Evolutionary conservation across 139 green algal genomes (phyloP), one percentile per base, ranked within the genome.

Genomic region (Chlorella sp.): DNA sequence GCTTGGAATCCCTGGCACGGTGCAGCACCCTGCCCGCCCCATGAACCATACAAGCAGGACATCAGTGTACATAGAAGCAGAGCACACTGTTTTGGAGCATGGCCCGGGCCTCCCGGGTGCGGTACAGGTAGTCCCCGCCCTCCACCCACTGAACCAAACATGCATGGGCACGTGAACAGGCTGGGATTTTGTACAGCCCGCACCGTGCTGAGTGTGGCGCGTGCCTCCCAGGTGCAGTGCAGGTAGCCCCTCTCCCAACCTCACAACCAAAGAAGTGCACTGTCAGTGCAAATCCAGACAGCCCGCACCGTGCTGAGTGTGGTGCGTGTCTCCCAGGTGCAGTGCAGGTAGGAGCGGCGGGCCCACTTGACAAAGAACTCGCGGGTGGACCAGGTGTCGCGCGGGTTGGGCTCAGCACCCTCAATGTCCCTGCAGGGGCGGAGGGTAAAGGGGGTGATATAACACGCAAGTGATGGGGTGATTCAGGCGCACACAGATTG

Each of bases 291-390:
- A 7, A 5, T 28, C 37, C 5, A 18, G 3, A 24, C 36, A 18
- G 26, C 37, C 5, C 77, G 15, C 89, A 98, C 92, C 88, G 94
- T 86, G 60, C 82, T 88, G 66, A 99, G 95, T 0, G 91, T 93
- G 0, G 86, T 81, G 0, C 92, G 89, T 12, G 64, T 83, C 61
- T 98, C 95, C 97, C 97, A 99, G 73, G 90, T 93, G 93, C 91
- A 97, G 94, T 99, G 97, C 66, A 97, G 96, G 95, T 98, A 97
- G 36, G 92, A 95, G 85, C 91, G 94, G 34, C 95, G 91, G 77
- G 95, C 95, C 97, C 97, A 99, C 94, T 99, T 99, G 87, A 99
- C 92, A 37, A 93, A 92, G 81, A 99, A 98, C 95, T 99, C 96
- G 4, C 90, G 90, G 37, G 32, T 88, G 34, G 89, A 88, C 94